phyloP scores from a whole-genome alignment of 805 yeast species.

The Nakazawaea anatomiae region DNA sequence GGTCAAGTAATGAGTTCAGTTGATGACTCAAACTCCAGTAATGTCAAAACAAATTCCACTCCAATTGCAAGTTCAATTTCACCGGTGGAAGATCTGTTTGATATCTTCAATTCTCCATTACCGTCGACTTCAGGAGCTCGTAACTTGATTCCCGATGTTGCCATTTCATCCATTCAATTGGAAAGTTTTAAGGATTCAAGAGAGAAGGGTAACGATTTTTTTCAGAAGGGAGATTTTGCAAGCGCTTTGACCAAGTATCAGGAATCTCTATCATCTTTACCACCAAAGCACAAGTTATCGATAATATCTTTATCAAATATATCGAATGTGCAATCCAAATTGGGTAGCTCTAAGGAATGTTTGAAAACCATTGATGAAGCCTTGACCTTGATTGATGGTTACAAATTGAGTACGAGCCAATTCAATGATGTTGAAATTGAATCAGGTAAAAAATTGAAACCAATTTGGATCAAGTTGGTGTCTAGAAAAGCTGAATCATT shows the following conservation, averaged over 20 bases:
- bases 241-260: constrained; percentile 58
- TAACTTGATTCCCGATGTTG: constrained; percentile 12
- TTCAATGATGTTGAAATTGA: constrained; percentile 33
- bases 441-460: constrained; percentile 49
- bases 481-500: constrained; percentile 75
- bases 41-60: neutral
- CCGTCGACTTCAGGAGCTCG: constrained; percentile 2
- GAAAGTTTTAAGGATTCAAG: constrained; percentile 41
- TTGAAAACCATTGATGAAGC: constrained; percentile 42
- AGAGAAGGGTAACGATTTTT: constrained; percentile 54
- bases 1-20: neutral
- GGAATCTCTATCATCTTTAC: constrained; percentile 15
- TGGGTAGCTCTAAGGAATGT: constrained; percentile 63
- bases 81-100: constrained; percentile 18
- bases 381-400: constrained; percentile 30
- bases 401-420: constrained; percentile 17
- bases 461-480: constrained; percentile 69
- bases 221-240: constrained; percentile 77
- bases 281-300: constrained; percentile 1
- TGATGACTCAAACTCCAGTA: constrained; percentile 11
- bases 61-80: neutral
- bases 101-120: constrained; percentile 21
- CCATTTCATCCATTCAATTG: constrained; percentile 17
- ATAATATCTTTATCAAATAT: constrained; percentile 46
- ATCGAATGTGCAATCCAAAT: constrained; percentile 56